Percentiles rank a stretch among this genome's conserved stretches.
Conservation (phyloP, 1,284 basidiomycete species). For the Sporisorium scitamineum region DNA sequence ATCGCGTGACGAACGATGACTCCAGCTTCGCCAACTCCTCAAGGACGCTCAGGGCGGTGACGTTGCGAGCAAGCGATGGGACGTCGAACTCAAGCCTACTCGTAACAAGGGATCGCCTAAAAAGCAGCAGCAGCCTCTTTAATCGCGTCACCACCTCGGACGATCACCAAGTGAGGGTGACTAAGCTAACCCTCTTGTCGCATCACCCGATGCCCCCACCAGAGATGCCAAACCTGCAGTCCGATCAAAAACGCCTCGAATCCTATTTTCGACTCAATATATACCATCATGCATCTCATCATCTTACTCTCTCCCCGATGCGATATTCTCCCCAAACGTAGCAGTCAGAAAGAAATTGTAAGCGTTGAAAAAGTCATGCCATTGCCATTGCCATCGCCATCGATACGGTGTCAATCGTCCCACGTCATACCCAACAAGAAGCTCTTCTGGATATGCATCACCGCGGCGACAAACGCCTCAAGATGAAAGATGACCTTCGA, state of each 20-base stretch:
- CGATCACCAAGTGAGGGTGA: no score
- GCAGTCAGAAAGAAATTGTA: neutral
- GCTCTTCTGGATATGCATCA: slow-evolving; percentile 67
- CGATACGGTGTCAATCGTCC: slow-evolving; percentile 31
- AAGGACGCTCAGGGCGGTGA: slow-evolving; percentile 34
- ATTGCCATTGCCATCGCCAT: neutral
- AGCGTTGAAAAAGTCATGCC: neutral
- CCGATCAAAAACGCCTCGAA: no score
- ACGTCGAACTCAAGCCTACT: slow-evolving; percentile 30
- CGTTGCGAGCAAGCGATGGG: slow-evolving; percentile 36
- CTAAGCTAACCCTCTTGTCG: no score
- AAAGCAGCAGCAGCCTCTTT: slow-evolving; percentile 10
- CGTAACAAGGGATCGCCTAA: slow-evolving; percentile 25
- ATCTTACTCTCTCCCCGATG: neutral
- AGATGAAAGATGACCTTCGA: slow-evolving; percentile 67
- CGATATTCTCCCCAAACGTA: neutral
- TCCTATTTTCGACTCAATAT: no score
- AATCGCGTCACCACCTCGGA: no score
- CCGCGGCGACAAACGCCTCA: slow-evolving; percentile 67
- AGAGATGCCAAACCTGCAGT: no score
- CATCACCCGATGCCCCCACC: no score
- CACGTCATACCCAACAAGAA: slow-evolving; percentile 57
- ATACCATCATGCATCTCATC: no score
- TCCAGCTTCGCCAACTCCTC: slow-evolving; percentile 30
- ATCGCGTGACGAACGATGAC: neutral